phyloP scores from a whole-genome alignment of 116 monocot species.

The Phalaenopsis hybrid region DNA sequence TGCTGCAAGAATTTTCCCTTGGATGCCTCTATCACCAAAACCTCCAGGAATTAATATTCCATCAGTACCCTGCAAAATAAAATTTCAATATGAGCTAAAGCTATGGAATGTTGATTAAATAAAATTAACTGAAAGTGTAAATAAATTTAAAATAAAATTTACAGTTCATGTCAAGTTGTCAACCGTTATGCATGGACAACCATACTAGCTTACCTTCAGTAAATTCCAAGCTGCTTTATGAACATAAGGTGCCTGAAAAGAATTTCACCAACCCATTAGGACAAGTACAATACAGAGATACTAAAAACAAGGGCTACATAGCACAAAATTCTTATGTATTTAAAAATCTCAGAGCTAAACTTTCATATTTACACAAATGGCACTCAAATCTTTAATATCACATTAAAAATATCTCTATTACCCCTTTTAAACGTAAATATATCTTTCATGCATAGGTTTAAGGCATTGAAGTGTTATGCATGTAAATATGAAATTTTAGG shows the following conservation, averaged over 20 bases:
- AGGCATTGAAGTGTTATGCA: too few relatives aligned
- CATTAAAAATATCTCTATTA: too few relatives aligned
- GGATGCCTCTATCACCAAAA: conserved; percentile 88
- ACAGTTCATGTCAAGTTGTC: background rate
- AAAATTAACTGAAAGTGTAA: too few relatives aligned
- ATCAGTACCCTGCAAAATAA: conserved; percentile 55
- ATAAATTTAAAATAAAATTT: background rate
- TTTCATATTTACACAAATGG: too few relatives aligned
- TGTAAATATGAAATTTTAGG: too few relatives aligned
- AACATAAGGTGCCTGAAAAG: conserved; percentile 46
- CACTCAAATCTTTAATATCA: too few relatives aligned
- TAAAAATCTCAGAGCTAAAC: too few relatives aligned
- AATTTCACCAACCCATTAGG: conserved; percentile 1
- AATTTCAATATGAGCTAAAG: conserved; percentile 9
- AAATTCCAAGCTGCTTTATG: conserved; percentile 70
- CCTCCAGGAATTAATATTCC: conserved; percentile 91
- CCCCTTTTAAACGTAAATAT: too few relatives aligned
- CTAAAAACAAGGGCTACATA: background rate
- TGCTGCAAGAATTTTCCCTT: conserved; percentile 94
- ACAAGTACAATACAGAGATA: conserved; percentile 2
- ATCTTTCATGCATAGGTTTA: too few relatives aligned
- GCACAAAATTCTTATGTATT: too few relatives aligned
- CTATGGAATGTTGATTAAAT: too few relatives aligned
- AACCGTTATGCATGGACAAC: background rate
- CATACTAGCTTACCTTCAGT: conserved; percentile 46